Conservation (phyloP, 2,329 filamentous ascomycete genomes). For the Aspergillus puulaauensis region DNA sequence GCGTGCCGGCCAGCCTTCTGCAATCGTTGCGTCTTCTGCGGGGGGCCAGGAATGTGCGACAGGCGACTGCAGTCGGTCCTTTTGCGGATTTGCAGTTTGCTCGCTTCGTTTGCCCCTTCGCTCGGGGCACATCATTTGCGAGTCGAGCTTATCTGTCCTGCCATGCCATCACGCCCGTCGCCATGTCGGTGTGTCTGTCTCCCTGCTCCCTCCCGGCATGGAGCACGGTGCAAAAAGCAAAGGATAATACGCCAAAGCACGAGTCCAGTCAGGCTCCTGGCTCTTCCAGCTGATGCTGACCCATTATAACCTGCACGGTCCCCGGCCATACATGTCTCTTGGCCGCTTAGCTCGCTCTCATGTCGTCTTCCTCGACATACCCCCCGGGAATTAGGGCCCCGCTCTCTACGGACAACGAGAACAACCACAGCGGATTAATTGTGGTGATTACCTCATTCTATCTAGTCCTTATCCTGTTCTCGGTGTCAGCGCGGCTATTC, state of each 20-base stretch:
- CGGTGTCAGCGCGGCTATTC: slow-evolving; percentile 41
- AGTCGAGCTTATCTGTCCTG: background rate
- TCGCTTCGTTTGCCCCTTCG: background rate
- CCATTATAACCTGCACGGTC: background rate
- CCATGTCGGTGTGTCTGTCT: background rate
- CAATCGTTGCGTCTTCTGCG: background rate
- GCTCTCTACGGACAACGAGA: slow-evolving; percentile 34
- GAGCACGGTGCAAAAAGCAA: background rate
- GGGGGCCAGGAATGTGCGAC: background rate
- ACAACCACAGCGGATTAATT: slow-evolving; percentile 43
- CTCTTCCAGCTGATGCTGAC: background rate
- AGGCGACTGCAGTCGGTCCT: background rate
- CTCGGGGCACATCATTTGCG: background rate
- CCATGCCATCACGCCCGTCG: background rate
- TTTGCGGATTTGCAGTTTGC: background rate
- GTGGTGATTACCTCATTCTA: slow-evolving; percentile 40
- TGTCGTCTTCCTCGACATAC: slow-evolving; percentile 7
- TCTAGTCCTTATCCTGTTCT: slow-evolving; percentile 40
- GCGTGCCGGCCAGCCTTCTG: background rate
- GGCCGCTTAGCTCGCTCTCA: background rate
- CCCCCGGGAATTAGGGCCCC: slow-evolving; percentile 30
- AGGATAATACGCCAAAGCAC: background rate
- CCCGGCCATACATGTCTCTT: background rate
- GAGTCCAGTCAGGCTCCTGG: background rate
- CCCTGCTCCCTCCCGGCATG: background rate